Base-by-base conservation (phyloP, 2,329 filamentous ascomycete genomes). In the Penicillium vulpinum region DNA sequence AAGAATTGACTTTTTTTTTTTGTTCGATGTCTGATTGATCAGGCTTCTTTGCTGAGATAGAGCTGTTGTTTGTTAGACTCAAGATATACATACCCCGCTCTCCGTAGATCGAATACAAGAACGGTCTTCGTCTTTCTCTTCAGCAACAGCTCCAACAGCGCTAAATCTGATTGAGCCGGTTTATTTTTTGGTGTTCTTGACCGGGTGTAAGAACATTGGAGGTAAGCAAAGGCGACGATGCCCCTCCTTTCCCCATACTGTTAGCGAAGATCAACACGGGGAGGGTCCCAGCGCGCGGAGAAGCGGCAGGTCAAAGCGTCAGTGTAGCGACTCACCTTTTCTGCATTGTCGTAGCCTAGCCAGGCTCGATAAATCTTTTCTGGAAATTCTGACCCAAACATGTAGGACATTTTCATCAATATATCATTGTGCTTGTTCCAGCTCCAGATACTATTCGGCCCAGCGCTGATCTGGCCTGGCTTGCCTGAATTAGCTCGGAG, bases 331-430 rank as follows among this genome's bases (percentile, higher is more conserved):
- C 51, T 16, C 28, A 54, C 56, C 24, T 35, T 33, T 38, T 40
- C 28, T 2, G 24, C 35, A 10, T 26, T 31, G 48, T 62, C 54
- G 9, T 58, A 24, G 22, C 59, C 55, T 21, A 58, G 16, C 58
- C 58, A 60, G n/a, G 50, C 47, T 35, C 55, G 22, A 44, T 55
- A 58, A 2, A 60, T 26, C 35, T 52, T 51, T 38, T 48, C 58
- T 0, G 58, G 10, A 29, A 55, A 51, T 3, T 55, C 10, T 0
- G 58, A 56, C 26, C 41, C 36, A 16, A 58, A 61, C 48, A 58
- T 58, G n/a, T 46, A 58, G 4, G 51, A 44, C 10, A 38, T 44
- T 3, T 53, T 52, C 15, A 43, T 40, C 13, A 58, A 15, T 13
- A 61, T 58, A 13, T 61, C 51, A 45, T 58, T 31, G 22, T 48